Evolutionary conservation across 164 flowering plant genomes (phyloP).

Genomic region (Taxillus chinensis): DNA sequence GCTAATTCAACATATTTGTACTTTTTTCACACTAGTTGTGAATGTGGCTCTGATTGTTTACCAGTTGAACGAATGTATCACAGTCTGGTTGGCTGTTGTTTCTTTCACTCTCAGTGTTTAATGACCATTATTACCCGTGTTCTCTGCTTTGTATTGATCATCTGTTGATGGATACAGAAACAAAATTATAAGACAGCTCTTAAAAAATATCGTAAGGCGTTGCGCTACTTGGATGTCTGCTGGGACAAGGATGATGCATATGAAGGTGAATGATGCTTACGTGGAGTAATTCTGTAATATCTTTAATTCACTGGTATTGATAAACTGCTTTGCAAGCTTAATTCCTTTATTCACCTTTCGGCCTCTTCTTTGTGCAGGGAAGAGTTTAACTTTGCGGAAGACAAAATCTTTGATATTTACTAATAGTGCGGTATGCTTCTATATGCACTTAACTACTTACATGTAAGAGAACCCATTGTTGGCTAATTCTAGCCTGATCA

Average conservation of each 20-base stretch:
- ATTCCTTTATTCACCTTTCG: conserved; percentile 1
- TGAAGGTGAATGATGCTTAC: conserved; percentile 40
- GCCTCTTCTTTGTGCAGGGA: conserved; percentile 24
- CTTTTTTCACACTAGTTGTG: no score
- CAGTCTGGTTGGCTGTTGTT: background rate
- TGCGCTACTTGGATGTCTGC: conserved; percentile 88
- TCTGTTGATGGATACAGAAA: conserved; percentile 37
- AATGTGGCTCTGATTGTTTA: no score
- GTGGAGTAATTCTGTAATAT: background rate
- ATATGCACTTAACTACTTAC: background rate
- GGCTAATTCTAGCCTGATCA: no score
- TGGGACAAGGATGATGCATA: conserved; percentile 97
- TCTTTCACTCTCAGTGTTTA: no score
- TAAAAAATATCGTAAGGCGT: conserved; percentile 79
- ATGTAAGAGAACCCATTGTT: no score
- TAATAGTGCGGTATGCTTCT: conserved; percentile 54
- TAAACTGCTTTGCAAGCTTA: background rate
- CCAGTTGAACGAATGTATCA: no score
- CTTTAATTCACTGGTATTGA: background rate
- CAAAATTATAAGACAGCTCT: conserved; percentile 90
- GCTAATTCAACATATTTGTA: background rate
- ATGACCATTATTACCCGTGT: no score
- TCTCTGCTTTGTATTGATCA: no score
- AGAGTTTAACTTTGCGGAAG: conserved; percentile 42
- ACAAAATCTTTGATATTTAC: conserved; percentile 57